Percentiles rank a stretch among this genome's conserved stretches.
These are phyloP conservation scores for Phoma sp. DNA, from an alignment of 2,329 filamentous ascomycete species.

Conservation along the genomic window DNA sequence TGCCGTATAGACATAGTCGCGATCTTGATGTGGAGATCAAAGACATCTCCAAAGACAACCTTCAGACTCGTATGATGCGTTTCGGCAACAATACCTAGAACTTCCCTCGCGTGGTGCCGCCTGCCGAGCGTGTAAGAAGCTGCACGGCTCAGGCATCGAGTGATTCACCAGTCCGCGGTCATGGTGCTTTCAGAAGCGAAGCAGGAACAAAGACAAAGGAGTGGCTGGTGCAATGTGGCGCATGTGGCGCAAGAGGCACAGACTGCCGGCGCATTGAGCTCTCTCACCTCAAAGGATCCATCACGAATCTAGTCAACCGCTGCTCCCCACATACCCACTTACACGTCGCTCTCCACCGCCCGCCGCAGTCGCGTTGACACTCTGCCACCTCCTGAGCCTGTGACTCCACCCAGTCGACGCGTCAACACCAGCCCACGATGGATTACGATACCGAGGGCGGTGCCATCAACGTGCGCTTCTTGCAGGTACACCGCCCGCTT, in stretches of 20 bases:
- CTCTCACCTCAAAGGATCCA: conserved; percentile 29
- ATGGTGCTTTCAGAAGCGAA: background rate
- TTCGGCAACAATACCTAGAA: background rate
- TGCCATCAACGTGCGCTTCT: conserved; percentile 47
- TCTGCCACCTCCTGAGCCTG: conserved; percentile 16
- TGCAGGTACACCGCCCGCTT: conserved; percentile 41
- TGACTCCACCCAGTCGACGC: conserved; percentile 18
- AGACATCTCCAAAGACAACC: background rate
- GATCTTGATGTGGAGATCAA: background rate
- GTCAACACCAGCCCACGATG: conserved; percentile 46
- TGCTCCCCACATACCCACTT: conserved; percentile 21
- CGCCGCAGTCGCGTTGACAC: conserved; percentile 25
- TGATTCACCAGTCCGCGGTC: too few relatives aligned
- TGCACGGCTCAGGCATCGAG: too few relatives aligned
- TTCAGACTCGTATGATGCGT: conserved; percentile 5
- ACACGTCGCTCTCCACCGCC: conserved; percentile 25
- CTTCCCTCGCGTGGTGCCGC: too few relatives aligned
- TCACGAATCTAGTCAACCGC: conserved; percentile 10
- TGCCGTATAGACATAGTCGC: too few relatives aligned
- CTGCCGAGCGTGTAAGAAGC: too few relatives aligned
- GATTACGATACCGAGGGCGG: conserved; percentile 58
- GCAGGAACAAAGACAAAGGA: background rate
- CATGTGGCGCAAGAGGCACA: conserved; percentile 18
- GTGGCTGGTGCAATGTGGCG: too few relatives aligned
- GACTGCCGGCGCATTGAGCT: conserved; percentile 9